A percentile compares a stretch with the other conserved stretches of the same genome.
These are phyloP conservation scores for Thalassiosira profunda DNA, from an alignment of 108 stramenopile genomes.

Conservation along the genomic window DNA sequence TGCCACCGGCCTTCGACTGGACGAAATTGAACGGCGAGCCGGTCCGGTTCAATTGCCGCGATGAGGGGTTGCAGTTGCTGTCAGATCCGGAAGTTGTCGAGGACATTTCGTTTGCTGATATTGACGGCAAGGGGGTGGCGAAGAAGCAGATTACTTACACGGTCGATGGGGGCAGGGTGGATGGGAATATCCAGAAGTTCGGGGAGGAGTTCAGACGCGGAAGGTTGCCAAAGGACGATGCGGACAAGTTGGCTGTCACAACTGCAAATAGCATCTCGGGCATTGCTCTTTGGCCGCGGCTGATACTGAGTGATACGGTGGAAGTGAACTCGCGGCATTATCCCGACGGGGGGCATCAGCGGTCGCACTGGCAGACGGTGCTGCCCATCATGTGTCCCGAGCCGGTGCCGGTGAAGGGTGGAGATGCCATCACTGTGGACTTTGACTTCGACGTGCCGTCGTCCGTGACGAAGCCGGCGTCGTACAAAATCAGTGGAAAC, in stretches of 20 bases:
- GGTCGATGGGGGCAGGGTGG: constrained; percentile 41
- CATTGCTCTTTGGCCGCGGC: constrained; percentile 71
- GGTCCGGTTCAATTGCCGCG: constrained; percentile 73
- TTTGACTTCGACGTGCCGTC: constrained; percentile 47
- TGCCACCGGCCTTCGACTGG: constrained; percentile 76
- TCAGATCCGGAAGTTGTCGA: constrained; percentile 61
- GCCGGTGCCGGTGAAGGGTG: constrained; percentile 47
- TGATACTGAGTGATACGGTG: constrained; percentile 36
- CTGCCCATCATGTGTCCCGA: constrained; percentile 55
- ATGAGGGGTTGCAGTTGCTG: constrained; percentile 66
- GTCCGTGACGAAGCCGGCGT: constrained; percentile 27
- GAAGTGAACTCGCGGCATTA: constrained; percentile 45
- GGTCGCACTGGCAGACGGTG: constrained; percentile 80
- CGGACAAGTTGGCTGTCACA: constrained; percentile 21
- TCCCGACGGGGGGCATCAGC: constrained; percentile 66
- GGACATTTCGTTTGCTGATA: constrained; percentile 59
- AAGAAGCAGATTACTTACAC: constrained; percentile 35
- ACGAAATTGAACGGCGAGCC: constrained; percentile 63
- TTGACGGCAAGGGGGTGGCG: background rate
- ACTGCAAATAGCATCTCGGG: constrained; percentile 52
- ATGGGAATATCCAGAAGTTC: constrained; percentile 37
- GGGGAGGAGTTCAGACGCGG: constrained; percentile 41
- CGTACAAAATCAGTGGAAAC: constrained; percentile 44
- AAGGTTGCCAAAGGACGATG: constrained; percentile 21
- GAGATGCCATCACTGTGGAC: constrained; percentile 34